Percentiles rank a stretch among this genome's conserved stretches.
Conservation (phyloP, 139 green algal species). For the Volvox reticuliferus region DNA sequence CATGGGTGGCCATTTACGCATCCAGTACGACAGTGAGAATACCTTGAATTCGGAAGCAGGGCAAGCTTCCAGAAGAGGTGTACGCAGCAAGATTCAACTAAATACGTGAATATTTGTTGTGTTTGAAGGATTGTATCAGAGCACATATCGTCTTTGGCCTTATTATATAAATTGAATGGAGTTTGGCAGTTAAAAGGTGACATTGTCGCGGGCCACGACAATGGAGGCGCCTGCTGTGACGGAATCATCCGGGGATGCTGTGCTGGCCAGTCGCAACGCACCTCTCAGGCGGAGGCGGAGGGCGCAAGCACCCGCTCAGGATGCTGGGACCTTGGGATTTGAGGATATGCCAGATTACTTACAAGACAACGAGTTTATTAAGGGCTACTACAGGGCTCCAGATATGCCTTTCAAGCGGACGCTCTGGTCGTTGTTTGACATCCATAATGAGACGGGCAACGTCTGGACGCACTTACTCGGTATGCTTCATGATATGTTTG, state of each 20-base stretch:
- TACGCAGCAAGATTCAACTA: too few relatives aligned
- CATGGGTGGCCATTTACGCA: too few relatives aligned
- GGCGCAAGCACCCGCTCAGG: neutral
- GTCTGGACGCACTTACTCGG: slow-evolving; percentile 91
- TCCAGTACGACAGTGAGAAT: too few relatives aligned
- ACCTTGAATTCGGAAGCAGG: too few relatives aligned
- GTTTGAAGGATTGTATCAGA: too few relatives aligned
- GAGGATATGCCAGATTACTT: slow-evolving; percentile 75
- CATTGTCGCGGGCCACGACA: neutral
- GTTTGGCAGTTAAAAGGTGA: too few relatives aligned
- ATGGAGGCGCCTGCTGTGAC: neutral
- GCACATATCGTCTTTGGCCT: too few relatives aligned
- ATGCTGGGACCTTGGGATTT: neutral
- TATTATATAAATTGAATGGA: too few relatives aligned
- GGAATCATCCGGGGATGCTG: neutral
- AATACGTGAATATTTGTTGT: too few relatives aligned
- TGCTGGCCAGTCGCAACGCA: slow-evolving; percentile 34
- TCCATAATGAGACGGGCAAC: slow-evolving; percentile 97
- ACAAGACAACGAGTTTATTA: slow-evolving; percentile 92
- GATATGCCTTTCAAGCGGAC: slow-evolving; percentile 68
- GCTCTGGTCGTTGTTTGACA: slow-evolving; percentile 82
- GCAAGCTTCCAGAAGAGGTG: too few relatives aligned
- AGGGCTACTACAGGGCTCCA: slow-evolving; percentile 76
- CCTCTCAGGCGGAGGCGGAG: slow-evolving; percentile 6
- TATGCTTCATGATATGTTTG: slow-evolving; percentile 26